Percentiles rank a stretch among this genome's conserved stretches.
phyloP scores from a whole-genome alignment of 2,329 filamentous ascomycete species.

The Mariannaea sp. region DNA sequence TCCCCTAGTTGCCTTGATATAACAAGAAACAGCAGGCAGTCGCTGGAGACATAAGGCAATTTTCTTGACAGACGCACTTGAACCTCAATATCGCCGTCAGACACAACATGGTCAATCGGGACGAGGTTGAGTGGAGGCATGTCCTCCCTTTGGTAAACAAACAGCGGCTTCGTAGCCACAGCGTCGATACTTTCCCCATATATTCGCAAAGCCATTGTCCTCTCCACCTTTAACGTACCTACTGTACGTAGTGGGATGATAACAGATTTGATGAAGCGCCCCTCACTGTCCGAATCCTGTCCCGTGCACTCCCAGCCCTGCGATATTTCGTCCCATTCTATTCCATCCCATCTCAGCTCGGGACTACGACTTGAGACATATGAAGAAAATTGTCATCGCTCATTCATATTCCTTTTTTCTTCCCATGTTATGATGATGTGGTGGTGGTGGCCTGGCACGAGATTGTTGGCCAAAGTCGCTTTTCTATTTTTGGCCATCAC shows the following conservation, averaged over 20 bases:
- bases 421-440: conserved; percentile 12
- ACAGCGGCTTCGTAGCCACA: conserved; percentile 7
- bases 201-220: no score
- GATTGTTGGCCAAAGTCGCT: conserved; percentile 7
- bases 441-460: no score
- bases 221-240: no score
- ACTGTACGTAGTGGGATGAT: not conserved
- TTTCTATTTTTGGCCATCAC: conserved; percentile 36
- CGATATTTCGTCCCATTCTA: conserved; percentile 15
- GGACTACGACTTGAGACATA: conserved; percentile 1
- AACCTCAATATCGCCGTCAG: conserved; percentile 32
- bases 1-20: no score
- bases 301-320: conserved; percentile 4
- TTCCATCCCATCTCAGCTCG: not conserved
- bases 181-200: not conserved
- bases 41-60: conserved; percentile 24
- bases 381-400: conserved; percentile 12
- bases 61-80: conserved; percentile 28
- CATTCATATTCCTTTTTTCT: conserved; percentile 9
- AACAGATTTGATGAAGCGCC: not conserved
- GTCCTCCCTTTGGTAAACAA: conserved; percentile 16
- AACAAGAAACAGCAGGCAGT: not conserved
- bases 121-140: conserved; percentile 26
- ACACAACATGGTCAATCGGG: conserved; percentile 28
- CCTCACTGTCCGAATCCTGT: no score